A percentile compares a stretch with the other conserved stretches of the same genome.
Evolutionary conservation across 2,329 filamentous ascomycete species (phyloP).

Genomic region (Mycosphaerella sp.): DNA sequence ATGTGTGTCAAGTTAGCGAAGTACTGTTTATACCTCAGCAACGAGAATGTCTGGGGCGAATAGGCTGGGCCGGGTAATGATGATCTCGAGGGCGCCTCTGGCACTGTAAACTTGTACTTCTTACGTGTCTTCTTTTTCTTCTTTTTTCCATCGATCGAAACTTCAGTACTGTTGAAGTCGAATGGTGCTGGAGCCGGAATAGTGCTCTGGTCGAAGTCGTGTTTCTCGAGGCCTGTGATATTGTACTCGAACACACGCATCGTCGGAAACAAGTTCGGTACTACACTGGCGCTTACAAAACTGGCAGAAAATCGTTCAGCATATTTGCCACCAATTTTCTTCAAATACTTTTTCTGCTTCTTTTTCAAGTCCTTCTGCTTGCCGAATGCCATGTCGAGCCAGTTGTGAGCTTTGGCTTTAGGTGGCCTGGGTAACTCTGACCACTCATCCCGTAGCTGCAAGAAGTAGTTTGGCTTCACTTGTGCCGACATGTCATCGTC

Average conservation of each 20-base stretch:
- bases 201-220: background rate
- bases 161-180: conserved; percentile 25
- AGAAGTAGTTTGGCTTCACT: conserved; percentile 73
- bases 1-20: conserved; percentile 89
- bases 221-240: conserved; percentile 62
- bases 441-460: conserved; percentile 73
- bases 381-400: conserved; percentile 24
- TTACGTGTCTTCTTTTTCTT: conserved; percentile 51
- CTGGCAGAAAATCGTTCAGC: conserved; percentile 80
- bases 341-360: conserved; percentile 50
- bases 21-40: conserved; percentile 80
- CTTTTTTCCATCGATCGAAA: conserved; percentile 38
- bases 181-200: conserved; percentile 19
- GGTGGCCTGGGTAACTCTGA: conserved; percentile 59
- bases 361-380: conserved; percentile 45
- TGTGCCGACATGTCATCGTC: conserved; percentile 51
- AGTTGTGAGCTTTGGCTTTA: conserved; percentile 23
- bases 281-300: conserved; percentile 76
- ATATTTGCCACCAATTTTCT: conserved; percentile 70
- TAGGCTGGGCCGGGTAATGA: conserved; percentile 83
- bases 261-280: conserved; percentile 88
- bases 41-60: conserved; percentile 71
- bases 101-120: conserved; percentile 49
- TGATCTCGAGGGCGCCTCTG: conserved; percentile 64
- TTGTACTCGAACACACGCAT: conserved; percentile 85